Percentiles rank a stretch among this genome's conserved stretches.
phyloP scores from a whole-genome alignment of 2,329 filamentous ascomycete species.

The Achaetomium macrosporum region DNA sequence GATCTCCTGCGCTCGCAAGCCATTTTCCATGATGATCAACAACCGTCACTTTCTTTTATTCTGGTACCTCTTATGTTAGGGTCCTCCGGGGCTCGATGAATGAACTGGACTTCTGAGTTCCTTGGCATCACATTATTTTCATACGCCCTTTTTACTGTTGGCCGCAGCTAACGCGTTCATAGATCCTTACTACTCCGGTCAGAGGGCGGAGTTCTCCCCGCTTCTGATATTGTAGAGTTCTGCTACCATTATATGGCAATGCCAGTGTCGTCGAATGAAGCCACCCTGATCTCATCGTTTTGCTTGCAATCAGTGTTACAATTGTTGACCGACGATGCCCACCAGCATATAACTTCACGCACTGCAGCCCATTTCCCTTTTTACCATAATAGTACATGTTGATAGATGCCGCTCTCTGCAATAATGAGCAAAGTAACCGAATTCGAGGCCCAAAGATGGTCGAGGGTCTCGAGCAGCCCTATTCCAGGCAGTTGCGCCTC shows the following conservation, averaged over 20 bases:
- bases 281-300: not conserved
- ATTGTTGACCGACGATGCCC: not conserved
- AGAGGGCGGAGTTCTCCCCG: too few relatives aligned
- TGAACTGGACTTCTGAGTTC: conserved; percentile 77
- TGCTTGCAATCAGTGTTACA: not conserved
- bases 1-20: conserved; percentile 16
- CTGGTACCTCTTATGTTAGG: conserved; percentile 99
- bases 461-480: not conserved
- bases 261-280: not conserved
- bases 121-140: conserved; percentile 4
- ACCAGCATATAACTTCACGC: not conserved
- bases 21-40: conserved; percentile 65
- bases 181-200: too few relatives aligned
- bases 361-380: not conserved
- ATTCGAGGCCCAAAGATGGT: not conserved
- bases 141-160: not conserved
- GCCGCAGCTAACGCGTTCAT: conserved; percentile 16
- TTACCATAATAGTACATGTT: conserved; percentile 10
- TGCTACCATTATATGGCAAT: not conserved
- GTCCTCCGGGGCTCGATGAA: conserved; percentile 63
- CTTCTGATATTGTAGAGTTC: not conserved
- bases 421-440: not conserved
- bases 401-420: not conserved
- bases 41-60: conserved; percentile 54
- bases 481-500: not conserved